Evolutionary conservation across 345 rosid species (phyloP).

Genomic region (Salix dunnii): DNA sequence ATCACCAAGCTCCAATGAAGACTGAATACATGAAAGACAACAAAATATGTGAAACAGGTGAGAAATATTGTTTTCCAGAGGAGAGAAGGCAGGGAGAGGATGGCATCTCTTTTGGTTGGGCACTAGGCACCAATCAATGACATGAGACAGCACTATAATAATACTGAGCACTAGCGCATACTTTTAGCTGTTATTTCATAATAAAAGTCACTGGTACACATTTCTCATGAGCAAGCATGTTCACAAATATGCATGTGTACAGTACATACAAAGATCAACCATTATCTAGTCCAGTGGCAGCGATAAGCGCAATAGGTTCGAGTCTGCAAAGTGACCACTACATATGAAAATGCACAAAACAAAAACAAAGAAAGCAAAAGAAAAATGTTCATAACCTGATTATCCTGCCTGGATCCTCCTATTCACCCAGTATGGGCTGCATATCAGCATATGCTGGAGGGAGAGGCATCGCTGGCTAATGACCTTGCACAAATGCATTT

Average conservation of each 20-base stretch:
- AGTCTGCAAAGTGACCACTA: not conserved
- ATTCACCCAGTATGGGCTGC: no score
- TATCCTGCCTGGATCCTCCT: not conserved
- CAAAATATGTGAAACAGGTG: slow-evolving; percentile 11
- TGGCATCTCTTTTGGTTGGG: not conserved
- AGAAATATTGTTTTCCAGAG: slow-evolving; percentile 5
- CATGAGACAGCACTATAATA: not conserved
- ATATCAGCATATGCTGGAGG: no score
- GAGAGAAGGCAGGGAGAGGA: not conserved
- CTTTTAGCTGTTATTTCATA: not conserved
- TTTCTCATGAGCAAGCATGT: not conserved
- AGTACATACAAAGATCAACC: not conserved
- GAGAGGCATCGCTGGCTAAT: not conserved
- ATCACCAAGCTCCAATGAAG: slow-evolving; percentile 96
- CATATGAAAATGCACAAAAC: not conserved
- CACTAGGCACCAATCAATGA: not conserved
- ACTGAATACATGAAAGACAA: slow-evolving; percentile 39
- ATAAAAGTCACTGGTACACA: not conserved
- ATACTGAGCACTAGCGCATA: no score
- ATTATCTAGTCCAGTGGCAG: not conserved
- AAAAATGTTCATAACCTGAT: not conserved
- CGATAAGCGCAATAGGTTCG: not conserved
- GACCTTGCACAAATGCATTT: not conserved
- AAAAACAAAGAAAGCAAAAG: no score
- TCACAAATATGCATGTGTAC: not conserved